These are phyloP conservation scores for Erodium texanum DNA, from an alignment of 441 rosid species.

Conservation along the genomic window DNA sequence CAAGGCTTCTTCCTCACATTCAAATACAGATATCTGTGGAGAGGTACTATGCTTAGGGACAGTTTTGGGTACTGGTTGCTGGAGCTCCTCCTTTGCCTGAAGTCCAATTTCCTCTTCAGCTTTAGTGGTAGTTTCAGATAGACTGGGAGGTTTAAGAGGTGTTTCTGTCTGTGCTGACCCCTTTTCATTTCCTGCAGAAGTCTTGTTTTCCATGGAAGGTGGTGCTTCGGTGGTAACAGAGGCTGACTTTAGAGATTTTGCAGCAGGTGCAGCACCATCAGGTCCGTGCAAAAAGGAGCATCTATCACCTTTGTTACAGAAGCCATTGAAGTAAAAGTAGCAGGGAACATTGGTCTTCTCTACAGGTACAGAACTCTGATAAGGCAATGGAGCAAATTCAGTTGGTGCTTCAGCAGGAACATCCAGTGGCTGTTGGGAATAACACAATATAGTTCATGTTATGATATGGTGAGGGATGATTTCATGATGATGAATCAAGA, in stretches of 20 bases:
- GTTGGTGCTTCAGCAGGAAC: conserved; percentile 23
- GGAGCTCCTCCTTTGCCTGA: conserved; percentile 19
- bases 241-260: conserved; percentile 19
- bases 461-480: neutral
- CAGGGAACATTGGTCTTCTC: conserved; percentile 39
- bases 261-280: conserved; percentile 16
- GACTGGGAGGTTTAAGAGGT: neutral
- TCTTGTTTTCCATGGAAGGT: conserved; percentile 19
- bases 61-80: conserved; percentile 15
- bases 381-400: conserved; percentile 20
- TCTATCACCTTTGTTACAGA: conserved; percentile 42
- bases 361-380: conserved; percentile 21
- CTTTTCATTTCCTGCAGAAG: conserved; percentile 8
- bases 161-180: conserved; percentile 12
- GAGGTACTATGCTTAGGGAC: conserved; percentile 9
- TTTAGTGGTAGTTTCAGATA: conserved; percentile 18
- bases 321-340: conserved; percentile 37
- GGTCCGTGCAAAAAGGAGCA: conserved; percentile 42
- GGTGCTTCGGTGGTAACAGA: conserved; percentile 18
- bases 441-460: neutral
- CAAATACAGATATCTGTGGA: conserved; percentile 17
- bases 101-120: conserved; percentile 12
- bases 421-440: conserved; percentile 40
- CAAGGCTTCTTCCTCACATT: conserved; percentile 13
- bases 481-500: neutral